Conservation (phyloP, 2,329 filamentous ascomycete species). For the Dactylonectria estremocensis region DNA sequence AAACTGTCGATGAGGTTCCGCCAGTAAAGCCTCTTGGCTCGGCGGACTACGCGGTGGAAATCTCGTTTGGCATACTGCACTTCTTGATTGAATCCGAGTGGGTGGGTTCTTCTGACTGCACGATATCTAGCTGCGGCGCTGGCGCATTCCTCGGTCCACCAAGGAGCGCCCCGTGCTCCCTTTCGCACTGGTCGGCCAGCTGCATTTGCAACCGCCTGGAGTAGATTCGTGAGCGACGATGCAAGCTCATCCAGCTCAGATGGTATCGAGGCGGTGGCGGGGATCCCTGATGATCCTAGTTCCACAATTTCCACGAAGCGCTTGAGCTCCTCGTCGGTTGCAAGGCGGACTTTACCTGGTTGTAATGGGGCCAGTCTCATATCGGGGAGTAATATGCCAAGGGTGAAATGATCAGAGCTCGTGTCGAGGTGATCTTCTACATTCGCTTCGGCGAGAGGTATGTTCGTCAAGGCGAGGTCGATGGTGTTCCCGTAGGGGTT, state of each 20-base stretch:
- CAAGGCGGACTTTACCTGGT: slow-evolving; percentile 25
- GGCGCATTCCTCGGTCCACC: slow-evolving; percentile 36
- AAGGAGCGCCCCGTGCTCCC: slow-evolving; percentile 25
- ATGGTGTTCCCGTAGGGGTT: too few species aligned
- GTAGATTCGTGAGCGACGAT: slow-evolving; percentile 20
- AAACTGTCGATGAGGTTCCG: too few species aligned
- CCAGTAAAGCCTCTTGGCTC: slow-evolving; percentile 30
- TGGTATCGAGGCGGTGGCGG: too few species aligned
- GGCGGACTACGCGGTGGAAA: slow-evolving; percentile 26
- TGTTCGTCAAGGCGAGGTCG: too few species aligned
- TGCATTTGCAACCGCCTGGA: slow-evolving; percentile 24
- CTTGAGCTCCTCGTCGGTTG: slow-evolving; percentile 24
- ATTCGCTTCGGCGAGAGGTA: slow-evolving; percentile 10
- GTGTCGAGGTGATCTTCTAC: slow-evolving; percentile 34
- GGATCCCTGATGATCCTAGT: too few species aligned
- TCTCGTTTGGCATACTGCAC: slow-evolving; percentile 29
- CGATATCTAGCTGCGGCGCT: slow-evolving; percentile 27
- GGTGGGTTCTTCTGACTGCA: slow-evolving; percentile 29
- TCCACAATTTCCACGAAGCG: slow-evolving; percentile 30
- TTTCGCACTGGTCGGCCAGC: slow-evolving; percentile 22
- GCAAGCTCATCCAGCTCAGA: slow-evolving; percentile 24
- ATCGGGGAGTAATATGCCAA: slow-evolving; percentile 27
- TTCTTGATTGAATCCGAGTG: slow-evolving; percentile 30
- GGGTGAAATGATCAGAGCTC: slow-evolving; percentile 34
- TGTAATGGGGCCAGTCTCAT: background rate